A percentile compares a stretch with the other conserved stretches of the same genome.
Conservation (phyloP, 805 yeast genomes). For the Metschnikowia noctiluminum region DNA sequence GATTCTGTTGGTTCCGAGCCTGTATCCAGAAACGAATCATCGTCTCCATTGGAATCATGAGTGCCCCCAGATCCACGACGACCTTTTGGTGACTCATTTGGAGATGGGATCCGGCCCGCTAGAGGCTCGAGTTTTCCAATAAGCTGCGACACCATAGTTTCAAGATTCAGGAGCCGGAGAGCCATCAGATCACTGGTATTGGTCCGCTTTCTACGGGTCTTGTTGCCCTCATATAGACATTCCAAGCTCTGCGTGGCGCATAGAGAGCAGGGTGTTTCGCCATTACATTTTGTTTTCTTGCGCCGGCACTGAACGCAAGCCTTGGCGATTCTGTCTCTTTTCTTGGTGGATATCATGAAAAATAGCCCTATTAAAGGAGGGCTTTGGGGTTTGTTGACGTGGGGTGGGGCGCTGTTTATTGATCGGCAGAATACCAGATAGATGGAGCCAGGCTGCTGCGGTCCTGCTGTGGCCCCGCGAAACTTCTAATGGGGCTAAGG, state of each 20-base stretch:
- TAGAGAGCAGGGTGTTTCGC: slow-evolving; percentile 12
- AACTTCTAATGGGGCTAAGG: too few species aligned
- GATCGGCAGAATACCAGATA: too few species aligned
- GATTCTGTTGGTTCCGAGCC: neutral
- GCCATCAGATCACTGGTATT: slow-evolving; percentile 1
- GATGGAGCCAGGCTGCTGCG: too few species aligned
- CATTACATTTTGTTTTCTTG: slow-evolving; percentile 17
- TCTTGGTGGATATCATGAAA: neutral
- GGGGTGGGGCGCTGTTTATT: too few species aligned
- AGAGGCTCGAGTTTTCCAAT: slow-evolving; percentile 8
- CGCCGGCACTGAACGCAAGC: slow-evolving; percentile 18
- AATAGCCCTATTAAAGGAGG: too few species aligned
- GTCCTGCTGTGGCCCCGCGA: too few species aligned
- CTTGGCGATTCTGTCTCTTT: slow-evolving; percentile 11
- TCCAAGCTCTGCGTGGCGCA: slow-evolving; percentile 7
- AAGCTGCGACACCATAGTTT: slow-evolving; percentile 2
- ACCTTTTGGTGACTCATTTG: neutral
- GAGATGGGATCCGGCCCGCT: neutral
- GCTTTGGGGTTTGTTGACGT: too few species aligned
- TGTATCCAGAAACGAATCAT: neutral
- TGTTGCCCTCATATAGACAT: slow-evolving; percentile 14
- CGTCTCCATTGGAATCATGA: slow-evolving; percentile 1
- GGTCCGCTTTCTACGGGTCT: slow-evolving; percentile 6
- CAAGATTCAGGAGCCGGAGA: slow-evolving; percentile 2
- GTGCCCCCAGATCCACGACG: neutral